phyloP scores from a whole-genome alignment of 495 filamentous ascomycete species.

The Trichoderma erinaceum region DNA sequence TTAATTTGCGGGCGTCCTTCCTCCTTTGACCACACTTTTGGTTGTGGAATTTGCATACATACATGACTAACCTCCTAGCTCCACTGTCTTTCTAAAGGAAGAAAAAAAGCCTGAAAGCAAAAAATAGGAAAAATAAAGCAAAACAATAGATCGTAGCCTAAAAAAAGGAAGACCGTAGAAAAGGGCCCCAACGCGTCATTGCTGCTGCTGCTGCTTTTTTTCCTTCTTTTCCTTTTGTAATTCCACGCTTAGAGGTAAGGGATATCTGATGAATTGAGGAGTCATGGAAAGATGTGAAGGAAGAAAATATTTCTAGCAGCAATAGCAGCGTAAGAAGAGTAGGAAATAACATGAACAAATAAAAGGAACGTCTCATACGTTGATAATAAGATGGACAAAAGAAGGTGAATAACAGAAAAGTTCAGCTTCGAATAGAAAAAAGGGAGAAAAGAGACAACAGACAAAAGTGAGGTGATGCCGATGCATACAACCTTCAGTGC shows the following conservation, averaged over 20 bases:
- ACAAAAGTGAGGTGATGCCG: neutral
- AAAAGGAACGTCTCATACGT: conserved; percentile 19
- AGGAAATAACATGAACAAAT: conserved; percentile 20
- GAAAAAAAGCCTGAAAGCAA: conserved; percentile 20
- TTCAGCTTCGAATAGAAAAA: conserved; percentile 24
- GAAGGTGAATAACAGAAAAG: conserved; percentile 29
- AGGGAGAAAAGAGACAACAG: conserved; percentile 20
- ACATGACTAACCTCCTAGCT: neutral
- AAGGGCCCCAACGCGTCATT: neutral
- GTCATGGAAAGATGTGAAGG: neutral
- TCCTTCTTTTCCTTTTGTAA: neutral
- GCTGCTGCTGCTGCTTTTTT: neutral
- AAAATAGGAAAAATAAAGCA: conserved; percentile 19
- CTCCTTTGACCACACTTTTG: neutral
- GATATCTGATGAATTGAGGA: neutral
- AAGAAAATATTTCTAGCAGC: neutral
- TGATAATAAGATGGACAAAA: conserved; percentile 19
- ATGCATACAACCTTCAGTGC: neutral
- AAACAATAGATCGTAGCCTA: conserved; percentile 12
- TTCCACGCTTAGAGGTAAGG: neutral
- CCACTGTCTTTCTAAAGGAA: neutral
- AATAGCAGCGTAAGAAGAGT: conserved; percentile 3
- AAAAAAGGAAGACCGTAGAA: neutral
- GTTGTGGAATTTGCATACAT: neutral
- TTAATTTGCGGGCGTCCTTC: neutral